Evolutionary conservation across 768 basidiomycete species (phyloP).

Genomic region (Termitomyces sp.): DNA sequence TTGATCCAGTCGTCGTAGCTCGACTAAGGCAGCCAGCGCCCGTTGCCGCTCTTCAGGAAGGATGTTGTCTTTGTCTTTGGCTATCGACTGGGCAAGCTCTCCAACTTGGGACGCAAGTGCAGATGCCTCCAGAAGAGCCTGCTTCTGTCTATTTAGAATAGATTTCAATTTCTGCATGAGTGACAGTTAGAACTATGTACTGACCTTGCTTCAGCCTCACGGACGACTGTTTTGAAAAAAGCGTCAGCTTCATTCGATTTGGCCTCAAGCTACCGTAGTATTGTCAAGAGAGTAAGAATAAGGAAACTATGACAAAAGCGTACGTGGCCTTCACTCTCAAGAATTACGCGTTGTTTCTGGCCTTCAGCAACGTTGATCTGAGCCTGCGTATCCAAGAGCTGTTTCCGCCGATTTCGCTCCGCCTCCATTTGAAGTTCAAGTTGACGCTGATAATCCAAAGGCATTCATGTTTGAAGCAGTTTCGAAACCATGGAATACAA

Average conservation of each 20-base stretch:
- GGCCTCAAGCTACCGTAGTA: conserved; percentile 33
- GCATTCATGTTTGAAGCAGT: neutral
- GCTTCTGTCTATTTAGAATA: conserved; percentile 28
- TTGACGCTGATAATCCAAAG: conserved; percentile 37
- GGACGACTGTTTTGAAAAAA: conserved; percentile 43
- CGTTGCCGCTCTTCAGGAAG: conserved; percentile 29
- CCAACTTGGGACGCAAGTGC: conserved; percentile 49
- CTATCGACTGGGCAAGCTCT: conserved; percentile 38
- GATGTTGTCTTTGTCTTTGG: conserved; percentile 25
- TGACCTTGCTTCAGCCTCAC: conserved; percentile 48
- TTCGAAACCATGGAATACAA: neutral
- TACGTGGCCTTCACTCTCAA: conserved; percentile 52
- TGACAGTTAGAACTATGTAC: neutral
- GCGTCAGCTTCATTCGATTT: conserved; percentile 56
- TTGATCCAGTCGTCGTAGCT: conserved; percentile 49
- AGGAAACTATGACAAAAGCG: conserved; percentile 6
- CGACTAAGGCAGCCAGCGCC: conserved; percentile 40
- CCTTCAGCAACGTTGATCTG: conserved; percentile 58
- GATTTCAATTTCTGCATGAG: neutral
- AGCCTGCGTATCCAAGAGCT: conserved; percentile 54
- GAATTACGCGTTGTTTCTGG: conserved; percentile 50
- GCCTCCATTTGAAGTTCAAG: conserved; percentile 60
- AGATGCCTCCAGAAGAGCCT: conserved; percentile 40
- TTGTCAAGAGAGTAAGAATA: neutral
- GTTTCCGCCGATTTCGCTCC: conserved; percentile 51